These are phyloP conservation scores for Venturia nashicola DNA, from an alignment of 2,329 filamentous ascomycete species.

Conservation along the genomic window DNA sequence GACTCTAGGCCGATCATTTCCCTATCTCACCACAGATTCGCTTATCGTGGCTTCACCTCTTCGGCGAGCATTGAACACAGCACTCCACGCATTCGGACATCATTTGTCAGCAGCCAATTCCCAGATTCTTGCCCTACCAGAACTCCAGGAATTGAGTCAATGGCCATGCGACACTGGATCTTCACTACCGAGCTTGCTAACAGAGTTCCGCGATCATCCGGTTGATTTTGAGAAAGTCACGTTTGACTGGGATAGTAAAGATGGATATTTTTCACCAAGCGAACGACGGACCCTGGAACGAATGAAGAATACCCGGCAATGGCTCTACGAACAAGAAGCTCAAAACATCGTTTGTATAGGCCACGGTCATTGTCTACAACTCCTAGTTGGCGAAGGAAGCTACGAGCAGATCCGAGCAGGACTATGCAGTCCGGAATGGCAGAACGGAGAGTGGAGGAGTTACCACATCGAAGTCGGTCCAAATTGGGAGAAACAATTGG, in stretches of 20 bases:
- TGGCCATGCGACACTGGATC: slow-evolving; percentile 7
- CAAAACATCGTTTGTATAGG: slow-evolving; percentile 4
- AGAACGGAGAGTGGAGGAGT: neutral
- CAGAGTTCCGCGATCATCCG: slow-evolving; percentile 5
- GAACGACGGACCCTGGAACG: slow-evolving; percentile 1
- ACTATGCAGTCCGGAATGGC: neutral
- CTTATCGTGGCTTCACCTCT: slow-evolving; percentile 8
- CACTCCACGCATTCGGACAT: neutral
- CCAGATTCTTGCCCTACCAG: slow-evolving; percentile 1
- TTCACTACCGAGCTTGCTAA: neutral
- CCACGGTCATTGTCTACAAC: slow-evolving; percentile 7
- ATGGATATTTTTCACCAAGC: neutral
- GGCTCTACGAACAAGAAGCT: neutral
- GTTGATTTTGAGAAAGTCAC: neutral
- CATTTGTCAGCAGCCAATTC: neutral
- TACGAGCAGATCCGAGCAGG: neutral
- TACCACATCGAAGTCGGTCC: neutral
- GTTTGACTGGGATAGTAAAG: neutral
- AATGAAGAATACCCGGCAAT: neutral
- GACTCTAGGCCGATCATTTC: slow-evolving; percentile 4
- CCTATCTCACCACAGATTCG: neutral
- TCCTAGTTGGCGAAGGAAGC: neutral
- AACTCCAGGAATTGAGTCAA: slow-evolving; percentile 7
- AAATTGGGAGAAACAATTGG: neutral
- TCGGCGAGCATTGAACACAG: neutral